Evolutionary conservation across 2,329 filamentous ascomycete species (phyloP), one percentile per base, ranked within the genome.

Genomic region (Colletotrichum abscissum): DNA sequence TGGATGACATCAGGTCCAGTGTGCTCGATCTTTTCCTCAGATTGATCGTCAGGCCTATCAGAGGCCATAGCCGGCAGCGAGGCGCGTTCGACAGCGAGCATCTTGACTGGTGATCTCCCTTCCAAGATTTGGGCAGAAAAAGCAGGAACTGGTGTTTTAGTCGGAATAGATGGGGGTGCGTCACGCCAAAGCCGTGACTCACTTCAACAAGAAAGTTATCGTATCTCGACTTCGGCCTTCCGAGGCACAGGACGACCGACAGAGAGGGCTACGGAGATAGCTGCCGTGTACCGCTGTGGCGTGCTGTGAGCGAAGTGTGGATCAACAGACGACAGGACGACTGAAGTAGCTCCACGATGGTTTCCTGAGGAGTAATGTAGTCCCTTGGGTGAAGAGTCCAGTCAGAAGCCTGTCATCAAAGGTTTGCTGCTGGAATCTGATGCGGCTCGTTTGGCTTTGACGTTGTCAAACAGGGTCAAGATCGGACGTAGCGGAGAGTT

Each of bases 1-100:
- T 75, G 72, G 49, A 75, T 60, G 38, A 73, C 63, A 46, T 75
- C 74, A 16, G 74, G 74, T 2, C 74, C 74, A 57, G 73, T 70
- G 59, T 68, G 56, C 35, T 75, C 74, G n/a, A 63, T 30, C 26
- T 65, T 63, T 49, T 69, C 69, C 9, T 69, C 74, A 16, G 68
- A 42, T 42, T 58, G 63, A 16, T 57, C 65, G 16, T 73, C 70
- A 49, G 60, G 16, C n/a, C 42, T 63, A 22, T 67, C 72, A 52
- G 58, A 42, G 59, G 60, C 63, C 30, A 38, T 42, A 30, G 59
- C 30, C 8, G 63, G 42, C 22, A 33, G 62, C 33, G 69, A 16
- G 35, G 69, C 56, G 30, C 55, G 70, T 65, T 66, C 70, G 35
- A 64, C 60, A 35, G 67, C 60, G 56, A 73, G 67, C 70, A 73